Percentiles rank a stretch among this genome's conserved stretches.
Conservation (phyloP, 371 early-diverging fungal genomes). For the Mucor ambiguus region DNA sequence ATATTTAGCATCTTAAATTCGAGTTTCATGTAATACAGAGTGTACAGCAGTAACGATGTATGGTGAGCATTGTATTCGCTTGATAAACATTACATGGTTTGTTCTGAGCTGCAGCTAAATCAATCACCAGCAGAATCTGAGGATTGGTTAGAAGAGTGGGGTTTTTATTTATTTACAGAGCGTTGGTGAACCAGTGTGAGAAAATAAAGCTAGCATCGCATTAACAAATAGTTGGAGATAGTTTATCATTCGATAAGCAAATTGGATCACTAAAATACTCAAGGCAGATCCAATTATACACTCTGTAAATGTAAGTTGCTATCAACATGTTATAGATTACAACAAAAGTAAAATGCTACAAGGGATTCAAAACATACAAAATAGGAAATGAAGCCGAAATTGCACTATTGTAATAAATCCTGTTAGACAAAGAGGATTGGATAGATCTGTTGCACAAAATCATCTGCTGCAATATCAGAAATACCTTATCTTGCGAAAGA, state of each 20-base stretch:
- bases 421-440: background rate
- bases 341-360: too few relatives aligned
- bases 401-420: background rate
- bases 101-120: too few relatives aligned
- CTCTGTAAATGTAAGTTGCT: too few relatives aligned
- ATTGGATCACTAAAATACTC: too few relatives aligned
- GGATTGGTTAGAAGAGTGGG: background rate
- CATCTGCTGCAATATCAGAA: background rate
- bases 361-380: background rate
- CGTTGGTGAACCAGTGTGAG: background rate
- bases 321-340: too few relatives aligned
- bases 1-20: too few relatives aligned
- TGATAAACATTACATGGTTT: too few relatives aligned
- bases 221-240: too few relatives aligned
- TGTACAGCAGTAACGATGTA: background rate
- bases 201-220: background rate
- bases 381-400: background rate
- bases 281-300: too few relatives aligned
- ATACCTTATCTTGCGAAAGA: background rate
- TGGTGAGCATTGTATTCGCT: too few relatives aligned
- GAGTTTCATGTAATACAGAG: background rate
- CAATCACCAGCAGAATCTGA: background rate
- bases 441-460: background rate
- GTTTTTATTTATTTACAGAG: too few relatives aligned
- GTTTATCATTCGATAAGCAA: background rate